Base-by-base conservation (phyloP, 805 yeast species). In the Candida coleopterorum region DNA sequence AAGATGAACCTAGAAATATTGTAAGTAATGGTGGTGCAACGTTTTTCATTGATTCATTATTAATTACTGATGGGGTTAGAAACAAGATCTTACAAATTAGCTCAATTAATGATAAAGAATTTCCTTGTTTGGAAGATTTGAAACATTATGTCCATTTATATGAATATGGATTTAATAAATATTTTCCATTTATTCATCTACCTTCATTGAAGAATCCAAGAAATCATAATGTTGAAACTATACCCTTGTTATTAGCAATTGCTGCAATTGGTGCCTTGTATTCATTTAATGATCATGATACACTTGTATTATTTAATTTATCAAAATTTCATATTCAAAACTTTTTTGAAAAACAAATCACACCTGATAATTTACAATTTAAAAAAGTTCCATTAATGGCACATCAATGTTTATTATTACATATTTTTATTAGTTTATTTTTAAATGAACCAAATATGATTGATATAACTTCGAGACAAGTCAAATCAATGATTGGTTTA, bases 221-320 rank as follows among this genome's bases (percentile, higher is more conserved):
- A 54, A 62, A 55, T n/a, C 62, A 63, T 32, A 58, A 56, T 39
- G 64, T 62, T 66, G 61, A 71, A 54, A 53, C 71, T 58, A 56
- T 79, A 53, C 89, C 95, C 2, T 67, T 89, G 31, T 55, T 86
- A 5, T 63, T 88, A 37, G 77, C 94, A 2, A 83, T 88, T 75
- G 83, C 93, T 1, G 81, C 95, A 11, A 76, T 89, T 40, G 97
- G 97, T 29, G 95, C 96, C 0, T 68, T 89, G 16, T 86, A 85
- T 50, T 77, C 86, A 0, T 86, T 83, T 60, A 88, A 84, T 50
- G 83, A 87, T 22, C 62, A 80, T 25, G 85, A 85, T 52, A 85
- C 96, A 0, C 69, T 81, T 48, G 64, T 83, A 8, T 58, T 84
- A 40, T 82, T 81, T 55, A 81, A 81, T 50, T 71, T 84, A 40